A percentile compares a stretch with the other conserved stretches of the same genome.
Evolutionary conservation across 768 basidiomycete species (phyloP).

Genomic region (Cystobasidium ongulense): DNA sequence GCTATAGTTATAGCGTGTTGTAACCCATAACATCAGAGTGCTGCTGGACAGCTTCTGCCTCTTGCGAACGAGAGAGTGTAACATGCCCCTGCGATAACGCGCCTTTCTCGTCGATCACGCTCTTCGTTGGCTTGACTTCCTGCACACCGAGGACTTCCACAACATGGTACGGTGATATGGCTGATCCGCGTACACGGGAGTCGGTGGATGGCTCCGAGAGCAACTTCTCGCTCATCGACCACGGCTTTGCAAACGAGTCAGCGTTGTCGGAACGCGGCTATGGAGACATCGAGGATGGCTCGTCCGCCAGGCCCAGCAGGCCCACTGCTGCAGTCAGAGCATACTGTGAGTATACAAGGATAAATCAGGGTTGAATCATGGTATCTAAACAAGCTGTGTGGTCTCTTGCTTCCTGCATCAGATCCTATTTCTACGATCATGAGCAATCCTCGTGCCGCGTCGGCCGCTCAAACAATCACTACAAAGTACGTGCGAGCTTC

Average conservation of each 20-base stretch:
- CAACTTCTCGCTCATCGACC: slow-evolving; percentile 13
- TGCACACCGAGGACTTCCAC: neutral
- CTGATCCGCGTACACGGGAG: neutral
- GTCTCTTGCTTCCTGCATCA: neutral
- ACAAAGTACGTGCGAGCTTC: neutral
- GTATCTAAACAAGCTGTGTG: neutral
- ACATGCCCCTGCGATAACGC: too few relatives aligned
- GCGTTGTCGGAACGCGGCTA: neutral
- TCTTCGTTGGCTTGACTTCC: neutral
- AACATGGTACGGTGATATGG: neutral
- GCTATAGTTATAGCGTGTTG: too few relatives aligned
- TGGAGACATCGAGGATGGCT: neutral
- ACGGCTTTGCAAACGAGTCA: neutral
- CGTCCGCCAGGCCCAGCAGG: neutral
- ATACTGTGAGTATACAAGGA: neutral
- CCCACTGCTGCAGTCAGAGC: neutral
- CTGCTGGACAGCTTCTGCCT: too few relatives aligned
- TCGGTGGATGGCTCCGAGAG: slow-evolving; percentile 17
- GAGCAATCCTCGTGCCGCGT: neutral
- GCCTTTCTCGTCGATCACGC: neutral
- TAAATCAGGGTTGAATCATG: neutral
- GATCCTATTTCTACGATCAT: slow-evolving; percentile 5
- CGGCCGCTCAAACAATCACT: neutral
- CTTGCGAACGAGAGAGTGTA: too few relatives aligned
- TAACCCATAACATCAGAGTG: too few relatives aligned